Base-by-base conservation (phyloP, 2,329 filamentous ascomycete species). In the Beauveria bassiana region DNA sequence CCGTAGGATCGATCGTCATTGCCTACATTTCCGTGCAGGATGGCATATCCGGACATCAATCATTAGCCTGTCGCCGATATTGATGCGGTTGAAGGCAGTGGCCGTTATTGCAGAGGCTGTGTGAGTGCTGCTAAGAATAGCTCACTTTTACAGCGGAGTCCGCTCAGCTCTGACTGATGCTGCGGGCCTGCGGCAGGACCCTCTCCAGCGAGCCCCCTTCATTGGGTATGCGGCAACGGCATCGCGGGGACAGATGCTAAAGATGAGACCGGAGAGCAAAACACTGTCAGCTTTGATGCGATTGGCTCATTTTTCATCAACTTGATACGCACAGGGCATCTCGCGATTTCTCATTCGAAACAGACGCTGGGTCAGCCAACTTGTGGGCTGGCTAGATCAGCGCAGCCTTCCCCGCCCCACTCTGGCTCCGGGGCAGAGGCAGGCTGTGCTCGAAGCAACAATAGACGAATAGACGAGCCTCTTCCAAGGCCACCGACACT, bases 51-150 rank as follows among this genome's bases (percentile, higher is more conserved):
- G 24, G 24, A 26, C 24, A 26, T 26, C 3, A 24, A 24, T 24
- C 3, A 26, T 26, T 26, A 26, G 5, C 24, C 24, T 26, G 24
- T 26, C 24, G 24, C 4, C 5, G 24, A 26, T 26, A 26, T 26
- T 3, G 24, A 26, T 26, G 24, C 24, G 3, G 24, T 26, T 26
- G 24, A 26, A 26, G 24, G n/a, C 40, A n/a, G n/a, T n/a, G 43
- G 54, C 31, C 54, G 20, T 26, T 34, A 53, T 16, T 24, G 3
- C 10, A 46, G n/a, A 12, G 8, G 55, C 43, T 40, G 47, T 59
- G 43, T 22, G n/a, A 24, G 40, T 49, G 55, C 45, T 59, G 47
- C 57, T 59, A 59, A 59, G 47, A 52, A 59, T 59, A 59, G 57
- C 46, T 28, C 26, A 24, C 12, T 38, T 38, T 38, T 38, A 38